Conservation (phyloP, 352 stramenopile species). For the Pythium myriotylum region DNA sequence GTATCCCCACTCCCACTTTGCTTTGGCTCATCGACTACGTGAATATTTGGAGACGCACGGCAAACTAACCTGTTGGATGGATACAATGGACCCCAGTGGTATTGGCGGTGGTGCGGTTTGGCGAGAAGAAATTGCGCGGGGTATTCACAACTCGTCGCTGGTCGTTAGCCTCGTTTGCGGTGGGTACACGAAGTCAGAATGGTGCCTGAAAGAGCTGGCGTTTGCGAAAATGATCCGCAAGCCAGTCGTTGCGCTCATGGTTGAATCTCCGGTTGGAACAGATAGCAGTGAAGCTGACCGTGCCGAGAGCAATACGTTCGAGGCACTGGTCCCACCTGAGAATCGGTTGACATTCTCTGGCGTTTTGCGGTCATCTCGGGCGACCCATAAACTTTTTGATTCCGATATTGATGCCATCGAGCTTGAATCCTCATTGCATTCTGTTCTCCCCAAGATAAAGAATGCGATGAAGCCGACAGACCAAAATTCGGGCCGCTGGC, state of each 20-base stretch:
- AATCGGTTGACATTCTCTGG: constrained; percentile 56
- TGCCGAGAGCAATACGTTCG: not conserved
- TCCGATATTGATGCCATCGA: constrained; percentile 56
- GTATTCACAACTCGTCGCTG: constrained; percentile 72
- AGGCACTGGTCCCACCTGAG: constrained; percentile 49
- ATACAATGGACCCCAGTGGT: constrained; percentile 80
- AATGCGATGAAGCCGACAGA: constrained; percentile 50
- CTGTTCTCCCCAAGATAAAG: constrained; percentile 49
- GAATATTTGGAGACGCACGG: constrained; percentile 63
- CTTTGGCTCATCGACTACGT: constrained; percentile 61
- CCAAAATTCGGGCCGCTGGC: constrained; percentile 30
- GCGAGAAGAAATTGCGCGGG: constrained; percentile 80
- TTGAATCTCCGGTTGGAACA: constrained; percentile 3
- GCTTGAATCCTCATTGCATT: constrained; percentile 48
- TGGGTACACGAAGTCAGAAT: constrained; percentile 74
- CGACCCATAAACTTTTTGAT: constrained; percentile 35
- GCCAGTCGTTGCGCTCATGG: constrained; percentile 40
- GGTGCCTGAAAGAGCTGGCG: constrained; percentile 82
- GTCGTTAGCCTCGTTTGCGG: constrained; percentile 75
- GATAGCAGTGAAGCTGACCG: not conserved
- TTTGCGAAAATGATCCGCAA: constrained; percentile 75
- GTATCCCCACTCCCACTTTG: constrained; percentile 73
- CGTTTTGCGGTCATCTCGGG: constrained; percentile 45
- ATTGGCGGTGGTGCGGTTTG: constrained; percentile 78
- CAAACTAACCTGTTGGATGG: constrained; percentile 78